A percentile compares a stretch with the other conserved stretches of the same genome.
These are phyloP conservation scores for Drechslera avenae DNA, from an alignment of 2,329 filamentous ascomycete species.

Conservation along the genomic window DNA sequence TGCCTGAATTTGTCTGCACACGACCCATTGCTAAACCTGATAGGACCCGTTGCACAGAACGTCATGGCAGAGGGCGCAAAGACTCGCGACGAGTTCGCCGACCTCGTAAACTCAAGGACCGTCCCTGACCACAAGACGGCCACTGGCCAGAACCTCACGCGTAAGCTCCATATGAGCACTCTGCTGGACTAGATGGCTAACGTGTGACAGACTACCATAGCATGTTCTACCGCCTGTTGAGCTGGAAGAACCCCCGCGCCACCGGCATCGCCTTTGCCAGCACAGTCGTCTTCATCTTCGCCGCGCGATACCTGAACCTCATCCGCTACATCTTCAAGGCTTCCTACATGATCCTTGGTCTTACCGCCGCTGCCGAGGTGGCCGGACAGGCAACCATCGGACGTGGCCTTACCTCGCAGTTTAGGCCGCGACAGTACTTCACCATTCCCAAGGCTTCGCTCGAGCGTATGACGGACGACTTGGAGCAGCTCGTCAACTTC, in stretches of 20 bases:
- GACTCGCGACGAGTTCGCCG: constrained; percentile 63
- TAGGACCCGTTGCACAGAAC: constrained; percentile 62
- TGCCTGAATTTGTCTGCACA: constrained; percentile 22
- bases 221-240: constrained; percentile 68
- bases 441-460: constrained; percentile 68
- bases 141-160: constrained; percentile 67
- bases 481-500: constrained; percentile 70
- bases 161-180: constrained; percentile 46
- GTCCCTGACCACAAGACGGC: constrained; percentile 60
- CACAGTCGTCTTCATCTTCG: constrained; percentile 65
- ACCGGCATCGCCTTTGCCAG: constrained; percentile 65
- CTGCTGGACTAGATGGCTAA: constrained; percentile 16
- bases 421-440: constrained; percentile 69
- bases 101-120: constrained; percentile 60
- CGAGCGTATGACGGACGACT: constrained; percentile 64
- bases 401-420: constrained; percentile 63
- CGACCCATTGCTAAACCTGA: constrained; percentile 32
- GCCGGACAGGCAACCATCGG: constrained; percentile 61
- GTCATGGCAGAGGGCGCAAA: constrained; percentile 62
- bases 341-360: constrained; percentile 63
- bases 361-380: constrained; percentile 63
- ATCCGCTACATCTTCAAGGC: constrained; percentile 66
- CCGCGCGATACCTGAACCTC: constrained; percentile 66
- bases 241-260: constrained; percentile 70
- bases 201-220: constrained; percentile 64